Base-by-base conservation (phyloP, 306 rosid genomes). In the Sindora glabra region DNA sequence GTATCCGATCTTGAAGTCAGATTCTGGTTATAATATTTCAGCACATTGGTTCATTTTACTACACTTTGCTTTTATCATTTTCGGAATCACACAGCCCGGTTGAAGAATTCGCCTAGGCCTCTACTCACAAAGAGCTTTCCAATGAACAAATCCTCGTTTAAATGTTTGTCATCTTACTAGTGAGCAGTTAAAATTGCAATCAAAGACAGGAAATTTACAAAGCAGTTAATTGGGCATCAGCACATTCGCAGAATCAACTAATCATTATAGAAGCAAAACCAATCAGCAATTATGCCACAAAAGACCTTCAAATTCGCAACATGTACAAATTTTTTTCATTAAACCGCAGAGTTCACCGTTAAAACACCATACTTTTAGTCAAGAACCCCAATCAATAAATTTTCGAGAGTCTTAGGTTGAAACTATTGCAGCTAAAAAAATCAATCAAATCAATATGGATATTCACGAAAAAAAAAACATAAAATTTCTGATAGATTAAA, bases 401-500 rank as follows among this genome's bases (percentile, higher is more conserved):
- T 33, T 10, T 36, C 55, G 56, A 39, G 2, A 15, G n/a, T 53
- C 34, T 34, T 11, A 60, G 63, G 34, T 27, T 26, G 1, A 22
- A 74, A 56, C 10, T 23, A 54, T 40, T 22, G 12, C 50, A 37
- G 27, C 49, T 26, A 69, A 69, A 62, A n/a, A 26, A 24, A 10
- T 24, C n/a, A n/a, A n/a, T n/a, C 10, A 62, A 42, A 69, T 18
- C 33, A 2, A 61, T 10, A 59, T 55, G 48, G 44, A 36, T 56
- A 48, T 42, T 32, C n/a, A 61, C 48, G 24, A 34, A 19, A n/a
- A 64, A n/a, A 50, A 18, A 60, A 65, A 66, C 41, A 70, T 23
- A n/a, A n/a, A n/a, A n/a, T n/a, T n/a, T n/a, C n/a, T n/a, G n/a
- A n/a, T n/a, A n/a, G n/a, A n/a, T n/a, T n/a, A n/a, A n/a, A n/a